Base-by-base conservation (phyloP, 345 rosid species). In the Salix purpurea region DNA sequence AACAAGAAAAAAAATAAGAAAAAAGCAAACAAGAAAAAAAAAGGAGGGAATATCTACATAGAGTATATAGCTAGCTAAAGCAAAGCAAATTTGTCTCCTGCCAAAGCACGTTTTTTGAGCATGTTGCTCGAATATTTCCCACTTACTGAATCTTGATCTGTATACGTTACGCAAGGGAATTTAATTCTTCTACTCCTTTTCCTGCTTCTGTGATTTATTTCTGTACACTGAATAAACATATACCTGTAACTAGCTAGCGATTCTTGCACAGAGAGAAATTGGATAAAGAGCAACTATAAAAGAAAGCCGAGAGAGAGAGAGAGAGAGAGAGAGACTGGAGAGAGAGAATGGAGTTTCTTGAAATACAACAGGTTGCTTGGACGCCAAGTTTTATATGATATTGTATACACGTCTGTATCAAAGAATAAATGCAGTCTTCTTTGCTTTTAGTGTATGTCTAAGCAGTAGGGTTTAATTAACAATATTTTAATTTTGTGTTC, bases 331-430 rank as follows among this genome's bases (percentile, higher is more conserved):
- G 19, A 9, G 44, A 40, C 44, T 11, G 44, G 12, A 10, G 44
- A 71, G 24, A 62, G 54, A 52, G 65, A 71, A 10, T n/a, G 10
- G 16, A 46, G 48, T 65, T 30, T 69, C 24, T 42, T 44, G 7
- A 66, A 70, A 76, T 56, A 69, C 80, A 40, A 74, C 24, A 26
- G 90, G 80, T 92, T 90, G 74, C 98, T 89, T 94, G 96, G 86
- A 92, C 88, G 89, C 82, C 90, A 91, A 89, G 98, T 86, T 77
- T 80, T 81, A 48, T 85, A 71, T 83, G 77, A 67, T 90, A 77
- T 68, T 73, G 85, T 89, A 74, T 78, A 83, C 77, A 81, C 86
- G 86, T 19, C 82, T 80, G 73, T 75, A 82, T 74, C 44, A 64
- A 15, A 79, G 81, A 77, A 80, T 73, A 78, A 69, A 78, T 81